phyloP scores from a whole-genome alignment of 2,329 filamentous ascomycete species.

The Penicillium sp. region DNA sequence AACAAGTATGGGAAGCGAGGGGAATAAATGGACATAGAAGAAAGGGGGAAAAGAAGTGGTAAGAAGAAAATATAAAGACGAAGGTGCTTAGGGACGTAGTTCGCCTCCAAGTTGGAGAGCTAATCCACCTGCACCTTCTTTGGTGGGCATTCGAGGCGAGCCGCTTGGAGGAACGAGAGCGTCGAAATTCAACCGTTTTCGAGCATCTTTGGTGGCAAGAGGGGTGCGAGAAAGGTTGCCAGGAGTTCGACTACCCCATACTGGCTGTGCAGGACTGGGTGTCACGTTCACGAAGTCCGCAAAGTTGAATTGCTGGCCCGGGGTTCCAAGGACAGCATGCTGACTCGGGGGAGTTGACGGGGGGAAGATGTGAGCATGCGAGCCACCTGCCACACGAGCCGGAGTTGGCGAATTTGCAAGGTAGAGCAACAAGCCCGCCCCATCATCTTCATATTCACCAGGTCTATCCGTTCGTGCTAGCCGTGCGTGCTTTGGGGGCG shows the following conservation, averaged over 20 bases:
- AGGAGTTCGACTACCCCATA: constrained; percentile 66
- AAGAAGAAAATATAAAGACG: constrained; percentile 11
- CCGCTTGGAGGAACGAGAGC: constrained; percentile 60
- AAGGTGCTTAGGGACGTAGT: constrained; percentile 49
- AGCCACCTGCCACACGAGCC: constrained; percentile 58
- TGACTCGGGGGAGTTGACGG: constrained; percentile 76
- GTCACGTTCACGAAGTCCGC: constrained; percentile 97
- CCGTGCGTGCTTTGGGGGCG: constrained; percentile 61
- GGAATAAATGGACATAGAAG: constrained; percentile 23
- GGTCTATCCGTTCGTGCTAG: constrained; percentile 53
- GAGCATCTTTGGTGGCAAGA: constrained; percentile 64
- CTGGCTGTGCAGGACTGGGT: constrained; percentile 86
- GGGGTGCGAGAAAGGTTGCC: constrained; percentile 65
- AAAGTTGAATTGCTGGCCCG: constrained; percentile 86
- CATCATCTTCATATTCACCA: constrained; percentile 74
- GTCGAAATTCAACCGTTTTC: constrained; percentile 80
- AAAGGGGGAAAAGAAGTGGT: constrained; percentile 4
- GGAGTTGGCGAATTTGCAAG: constrained; percentile 90
- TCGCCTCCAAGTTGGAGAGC: constrained; percentile 68
- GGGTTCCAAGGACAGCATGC: constrained; percentile 64
- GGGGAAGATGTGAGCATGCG: constrained; percentile 53
- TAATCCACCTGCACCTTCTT: constrained; percentile 55
- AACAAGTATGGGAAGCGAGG: constrained; percentile 20
- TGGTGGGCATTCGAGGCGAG: constrained; percentile 42
- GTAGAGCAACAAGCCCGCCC: constrained; percentile 77